Evolutionary conservation across 805 yeast species (phyloP), one percentile per base, ranked within the genome.

Genomic region (Metschnikowia lunata): DNA sequence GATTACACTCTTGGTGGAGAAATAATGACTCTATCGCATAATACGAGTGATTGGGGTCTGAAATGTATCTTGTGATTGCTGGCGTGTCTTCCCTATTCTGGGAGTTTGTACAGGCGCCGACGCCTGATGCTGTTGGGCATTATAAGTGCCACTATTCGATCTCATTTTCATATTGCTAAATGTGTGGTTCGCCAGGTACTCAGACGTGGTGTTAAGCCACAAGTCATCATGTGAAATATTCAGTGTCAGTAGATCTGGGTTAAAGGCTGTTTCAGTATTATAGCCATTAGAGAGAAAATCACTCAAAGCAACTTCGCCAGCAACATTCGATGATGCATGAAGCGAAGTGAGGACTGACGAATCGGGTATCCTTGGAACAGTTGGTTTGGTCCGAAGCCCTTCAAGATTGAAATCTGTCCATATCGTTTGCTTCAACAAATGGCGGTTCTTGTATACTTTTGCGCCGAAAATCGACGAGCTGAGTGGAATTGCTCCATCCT

Each of bases 21-120:
- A 29, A 13, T 38, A 29, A 36, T 33, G 2, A 13, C 9, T 13
- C 15, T 31, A 37, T 15, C 72, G 57, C 58, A 64, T 59, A 10
- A 67, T 67, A 35, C 74, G 56, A 1, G 72, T 55, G 26, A 70
- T 63, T 1, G 76, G 76, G 0, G 76, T 70, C 49, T 68, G 74
- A 48, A 66, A 67, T 47, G 64, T 63, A 39, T 71, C 75, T 18
- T 60, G 61, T 1, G 72, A 65, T 1, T 64, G 53, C 49, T 69
- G 74, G 31, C 75, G 55, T 6, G 69, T 60, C 48, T 72, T 56
- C 3, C 63, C 67, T 2, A 67, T 48, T 33, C 72, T 45, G 1
- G 76, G 76, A 8, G 76, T 71, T 46, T 69, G 74, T 15, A 63
- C 14, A 7, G 44, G 45, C 29, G 48, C 48, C 15, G 46, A 51